Evolutionary conservation across 176 grass and related monocot genomes (phyloP).

Genomic region (Juncus inflexus): DNA sequence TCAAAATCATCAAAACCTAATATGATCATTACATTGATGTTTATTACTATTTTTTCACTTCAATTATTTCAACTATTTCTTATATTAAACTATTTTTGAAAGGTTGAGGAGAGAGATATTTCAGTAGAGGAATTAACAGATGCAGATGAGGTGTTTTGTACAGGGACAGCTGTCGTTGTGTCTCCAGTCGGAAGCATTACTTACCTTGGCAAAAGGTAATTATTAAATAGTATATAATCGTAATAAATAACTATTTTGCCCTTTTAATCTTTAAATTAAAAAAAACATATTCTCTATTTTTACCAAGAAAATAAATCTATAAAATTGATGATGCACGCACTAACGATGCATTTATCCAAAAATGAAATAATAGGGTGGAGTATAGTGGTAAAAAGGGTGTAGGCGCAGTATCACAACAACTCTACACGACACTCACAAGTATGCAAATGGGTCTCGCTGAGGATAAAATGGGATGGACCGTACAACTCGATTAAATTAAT

Average conservation of each 20-base stretch:
- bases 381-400: constrained; percentile 49
- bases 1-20: too few species aligned
- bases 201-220: constrained; percentile 58
- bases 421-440: constrained; percentile 47
- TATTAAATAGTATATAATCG: background rate
- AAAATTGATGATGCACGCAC: too few species aligned
- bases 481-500: constrained; percentile 39
- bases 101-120: constrained; percentile 64
- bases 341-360: too few species aligned
- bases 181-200: constrained; percentile 75
- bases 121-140: constrained; percentile 68
- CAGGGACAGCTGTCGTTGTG: constrained; percentile 79
- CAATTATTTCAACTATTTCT: too few species aligned
- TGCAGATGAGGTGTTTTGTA: constrained; percentile 91
- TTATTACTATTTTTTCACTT: too few species aligned
- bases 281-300: too few species aligned
- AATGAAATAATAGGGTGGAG: constrained; percentile 51
- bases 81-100: background rate
- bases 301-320: too few species aligned
- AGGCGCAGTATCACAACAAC: constrained; percentile 63
- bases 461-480: constrained; percentile 65
- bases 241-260: constrained; percentile 14
- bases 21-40: too few species aligned
- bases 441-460: constrained; percentile 77
- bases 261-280: background rate